Conservation (phyloP, 371 early-diverging fungal species). For the Rhizopus microsporus region DNA sequence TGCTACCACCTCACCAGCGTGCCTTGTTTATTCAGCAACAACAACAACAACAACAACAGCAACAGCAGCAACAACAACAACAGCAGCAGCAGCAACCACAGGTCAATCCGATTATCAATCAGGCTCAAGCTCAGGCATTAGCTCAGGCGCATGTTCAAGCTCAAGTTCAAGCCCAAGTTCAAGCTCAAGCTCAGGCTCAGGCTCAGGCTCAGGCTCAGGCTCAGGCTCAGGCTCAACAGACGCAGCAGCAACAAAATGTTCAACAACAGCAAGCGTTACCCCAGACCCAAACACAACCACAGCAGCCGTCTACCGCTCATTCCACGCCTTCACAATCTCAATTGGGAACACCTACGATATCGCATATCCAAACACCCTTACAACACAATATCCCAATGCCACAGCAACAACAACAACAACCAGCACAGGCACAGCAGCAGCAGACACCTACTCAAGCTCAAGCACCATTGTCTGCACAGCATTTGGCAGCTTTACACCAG, state of each 20-base stretch:
- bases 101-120: conserved; percentile 1
- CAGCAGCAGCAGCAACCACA: conserved; percentile 23
- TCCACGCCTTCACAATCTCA: conserved; percentile 45
- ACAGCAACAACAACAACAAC: conserved; percentile 17
- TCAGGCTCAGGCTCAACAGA: conserved; percentile 20
- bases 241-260: conserved; percentile 15
- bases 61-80: conserved; percentile 23
- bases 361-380: conserved; percentile 25
- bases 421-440: conserved; percentile 13
- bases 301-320: conserved; percentile 34
- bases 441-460: conserved; percentile 34
- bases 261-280: conserved; percentile 31
- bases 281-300: conserved; percentile 37
- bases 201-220: conserved; percentile 23
- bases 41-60: conserved; percentile 12
- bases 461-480: conserved; percentile 27
- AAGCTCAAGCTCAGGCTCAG: conserved; percentile 28
- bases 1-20: conserved; percentile 30
- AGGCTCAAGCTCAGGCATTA: conserved; percentile 30
- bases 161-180: conserved; percentile 26
- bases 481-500: conserved; percentile 27
- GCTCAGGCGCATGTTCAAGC: conserved; percentile 24
- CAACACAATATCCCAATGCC: conserved; percentile 27
- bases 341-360: conserved; percentile 31
- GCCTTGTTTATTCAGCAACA: conserved; percentile 19